A percentile compares a stretch with the other conserved stretches of the same genome.
These are phyloP conservation scores for Boletus huronensis DNA, from an alignment of 768 basidiomycete genomes.

Conservation along the genomic window DNA sequence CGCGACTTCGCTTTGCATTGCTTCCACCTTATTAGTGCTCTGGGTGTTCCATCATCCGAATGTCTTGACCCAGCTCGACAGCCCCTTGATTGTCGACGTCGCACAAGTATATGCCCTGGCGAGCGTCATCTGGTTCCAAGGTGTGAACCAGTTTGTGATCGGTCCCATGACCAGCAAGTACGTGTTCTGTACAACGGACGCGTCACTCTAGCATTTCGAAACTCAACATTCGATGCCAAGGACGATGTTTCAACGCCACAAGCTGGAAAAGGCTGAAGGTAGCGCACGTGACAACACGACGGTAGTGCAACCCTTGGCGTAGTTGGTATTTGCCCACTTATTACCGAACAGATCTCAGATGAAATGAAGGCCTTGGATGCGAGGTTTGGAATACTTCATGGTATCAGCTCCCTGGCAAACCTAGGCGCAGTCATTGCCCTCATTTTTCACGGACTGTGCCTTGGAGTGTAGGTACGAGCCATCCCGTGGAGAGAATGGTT, in stretches of 20 bases:
- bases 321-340: constrained; percentile 5
- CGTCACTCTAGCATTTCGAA: neutral
- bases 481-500: neutral
- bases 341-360: constrained; percentile 50
- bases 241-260: constrained; percentile 73
- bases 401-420: constrained; percentile 66
- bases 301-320: constrained; percentile 39
- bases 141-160: constrained; percentile 62
- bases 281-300: constrained; percentile 61
- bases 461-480: constrained; percentile 48
- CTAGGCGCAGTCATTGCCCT: constrained; percentile 56
- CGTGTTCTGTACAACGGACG: constrained; percentile 16
- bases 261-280: constrained; percentile 70
- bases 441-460: constrained; percentile 68
- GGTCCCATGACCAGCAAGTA: constrained; percentile 72
- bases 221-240: constrained; percentile 31
- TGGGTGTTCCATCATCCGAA: constrained; percentile 60
- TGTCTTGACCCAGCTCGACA: constrained; percentile 45
- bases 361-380: constrained; percentile 68
- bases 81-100: constrained; percentile 55
- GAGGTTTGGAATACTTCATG: constrained; percentile 65
- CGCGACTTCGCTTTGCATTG: constrained; percentile 50
- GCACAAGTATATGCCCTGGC: constrained; percentile 60
- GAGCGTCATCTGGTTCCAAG: constrained; percentile 43
- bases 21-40: constrained; percentile 50